These are phyloP conservation scores for Meira nashicola DNA, from an alignment of 1,284 basidiomycete species.

Conservation along the genomic window DNA sequence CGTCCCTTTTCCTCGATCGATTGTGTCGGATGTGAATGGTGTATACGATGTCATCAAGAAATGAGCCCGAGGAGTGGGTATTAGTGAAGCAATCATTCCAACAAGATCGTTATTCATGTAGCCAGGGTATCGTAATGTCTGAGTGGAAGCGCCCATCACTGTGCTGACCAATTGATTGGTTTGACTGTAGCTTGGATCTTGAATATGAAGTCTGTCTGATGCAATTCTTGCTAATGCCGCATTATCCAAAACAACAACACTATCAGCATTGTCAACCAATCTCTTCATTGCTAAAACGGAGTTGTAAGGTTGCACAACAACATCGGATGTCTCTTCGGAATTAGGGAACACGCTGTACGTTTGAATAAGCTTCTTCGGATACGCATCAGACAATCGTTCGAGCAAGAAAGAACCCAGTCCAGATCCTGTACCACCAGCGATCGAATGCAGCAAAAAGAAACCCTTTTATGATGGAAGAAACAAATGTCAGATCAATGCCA, in stretches of 20 bases:
- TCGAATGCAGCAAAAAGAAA: constrained; percentile 98
- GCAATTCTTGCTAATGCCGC: constrained; percentile 86
- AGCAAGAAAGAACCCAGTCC: constrained; percentile 95
- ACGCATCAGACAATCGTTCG: constrained; percentile 92
- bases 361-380: constrained; percentile 98
- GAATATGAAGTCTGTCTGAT: constrained; percentile 81
- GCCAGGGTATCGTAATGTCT: constrained; percentile 92
- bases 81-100: constrained; percentile 91
- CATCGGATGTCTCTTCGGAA: constrained; percentile 51
- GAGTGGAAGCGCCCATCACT: constrained; percentile 74
- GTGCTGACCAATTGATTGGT: constrained; percentile 52
- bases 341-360: constrained; percentile 99
- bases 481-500: too few relatives aligned
- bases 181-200: constrained; percentile 79
- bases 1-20: constrained; percentile 50
- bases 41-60: constrained; percentile 99
- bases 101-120: constrained; percentile 99
- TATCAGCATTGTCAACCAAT: constrained; percentile 91
- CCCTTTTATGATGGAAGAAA: too few relatives aligned
- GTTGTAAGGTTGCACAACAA: constrained; percentile 90
- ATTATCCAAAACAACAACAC: constrained; percentile 95
- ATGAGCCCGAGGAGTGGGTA: constrained; percentile 97
- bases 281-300: constrained; percentile 87
- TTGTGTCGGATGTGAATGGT: constrained; percentile 83
- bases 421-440: constrained; percentile 96